Conservation (phyloP, 2,329 filamentous ascomycete species). For the Myriosclerotinia scirpicola region DNA sequence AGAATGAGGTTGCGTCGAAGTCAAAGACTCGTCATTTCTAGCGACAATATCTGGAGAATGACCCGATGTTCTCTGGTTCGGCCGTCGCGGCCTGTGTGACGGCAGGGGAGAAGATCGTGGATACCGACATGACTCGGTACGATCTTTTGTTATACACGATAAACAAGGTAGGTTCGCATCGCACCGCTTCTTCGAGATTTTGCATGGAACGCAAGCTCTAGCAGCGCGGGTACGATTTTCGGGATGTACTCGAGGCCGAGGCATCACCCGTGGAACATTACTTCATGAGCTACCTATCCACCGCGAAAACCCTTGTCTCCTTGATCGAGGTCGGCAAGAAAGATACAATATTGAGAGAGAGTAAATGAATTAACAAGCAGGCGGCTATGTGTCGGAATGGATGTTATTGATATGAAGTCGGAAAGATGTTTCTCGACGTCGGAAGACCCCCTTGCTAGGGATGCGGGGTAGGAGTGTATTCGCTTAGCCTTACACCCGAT, state of each 20-base stretch:
- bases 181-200: constrained; percentile 12
- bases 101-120: background rate
- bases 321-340: background rate
- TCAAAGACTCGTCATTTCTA: background rate
- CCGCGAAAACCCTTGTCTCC: background rate
- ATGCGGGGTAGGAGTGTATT: background rate
- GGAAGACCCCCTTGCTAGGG: background rate
- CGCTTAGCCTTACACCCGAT: too few species aligned
- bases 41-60: background rate
- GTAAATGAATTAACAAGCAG: background rate
- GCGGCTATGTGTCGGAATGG: background rate
- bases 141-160: constrained; percentile 1
- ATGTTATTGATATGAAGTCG: constrained; percentile 5
- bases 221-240: constrained; percentile 9
- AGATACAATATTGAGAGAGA: background rate
- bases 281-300: background rate
- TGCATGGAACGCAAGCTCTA: constrained; percentile 13
- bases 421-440: constrained; percentile 1
- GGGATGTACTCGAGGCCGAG: background rate
- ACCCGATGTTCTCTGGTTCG: background rate
- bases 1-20: background rate
- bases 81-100: background rate
- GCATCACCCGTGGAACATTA: constrained; percentile 8
- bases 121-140: constrained; percentile 13
- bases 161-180: constrained; percentile 10